A percentile compares a stretch with the other conserved stretches of the same genome.
These are phyloP conservation scores for Thinopyrum elongatum DNA, from an alignment of 176 grass and related monocot species.

Conservation along the genomic window DNA sequence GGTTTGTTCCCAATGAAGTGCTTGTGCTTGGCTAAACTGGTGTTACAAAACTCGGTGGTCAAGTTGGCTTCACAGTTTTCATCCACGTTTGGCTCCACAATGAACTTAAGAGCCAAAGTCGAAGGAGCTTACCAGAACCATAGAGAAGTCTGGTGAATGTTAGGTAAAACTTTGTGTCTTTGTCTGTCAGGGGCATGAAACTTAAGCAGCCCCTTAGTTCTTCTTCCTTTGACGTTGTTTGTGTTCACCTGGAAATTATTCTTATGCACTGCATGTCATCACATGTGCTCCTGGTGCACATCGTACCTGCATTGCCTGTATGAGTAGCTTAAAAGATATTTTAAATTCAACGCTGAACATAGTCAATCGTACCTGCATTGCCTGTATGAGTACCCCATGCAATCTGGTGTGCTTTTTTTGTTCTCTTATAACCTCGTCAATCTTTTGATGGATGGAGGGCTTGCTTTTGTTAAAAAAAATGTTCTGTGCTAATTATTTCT, in stretches of 20 bases:
- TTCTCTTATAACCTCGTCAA: neutral
- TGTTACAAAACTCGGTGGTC: neutral
- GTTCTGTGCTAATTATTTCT: neutral
- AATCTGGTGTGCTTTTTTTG: neutral
- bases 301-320: neutral
- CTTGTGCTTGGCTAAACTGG: neutral
- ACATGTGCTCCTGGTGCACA: neutral
- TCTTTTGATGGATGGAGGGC: constrained; percentile 1
- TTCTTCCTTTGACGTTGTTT: constrained; percentile 1
- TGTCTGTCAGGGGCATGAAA: neutral
- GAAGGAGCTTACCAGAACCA: neutral
- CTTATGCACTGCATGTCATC: too few species aligned
- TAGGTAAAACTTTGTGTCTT: neutral
- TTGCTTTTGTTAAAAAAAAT: neutral
- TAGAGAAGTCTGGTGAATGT: neutral
- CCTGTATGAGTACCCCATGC: neutral
- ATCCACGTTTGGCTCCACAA: neutral
- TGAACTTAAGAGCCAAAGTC: neutral
- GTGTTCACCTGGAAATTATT: neutral
- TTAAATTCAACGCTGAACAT: neutral
- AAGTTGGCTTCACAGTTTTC: neutral
- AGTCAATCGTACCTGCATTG: neutral
- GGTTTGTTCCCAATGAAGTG: neutral
- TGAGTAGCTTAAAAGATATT: neutral
- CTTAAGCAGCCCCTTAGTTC: neutral